Evolutionary conservation across 2,329 filamentous ascomycete genomes (phyloP).

Genomic region (Aureobasidium leucospermi): DNA sequence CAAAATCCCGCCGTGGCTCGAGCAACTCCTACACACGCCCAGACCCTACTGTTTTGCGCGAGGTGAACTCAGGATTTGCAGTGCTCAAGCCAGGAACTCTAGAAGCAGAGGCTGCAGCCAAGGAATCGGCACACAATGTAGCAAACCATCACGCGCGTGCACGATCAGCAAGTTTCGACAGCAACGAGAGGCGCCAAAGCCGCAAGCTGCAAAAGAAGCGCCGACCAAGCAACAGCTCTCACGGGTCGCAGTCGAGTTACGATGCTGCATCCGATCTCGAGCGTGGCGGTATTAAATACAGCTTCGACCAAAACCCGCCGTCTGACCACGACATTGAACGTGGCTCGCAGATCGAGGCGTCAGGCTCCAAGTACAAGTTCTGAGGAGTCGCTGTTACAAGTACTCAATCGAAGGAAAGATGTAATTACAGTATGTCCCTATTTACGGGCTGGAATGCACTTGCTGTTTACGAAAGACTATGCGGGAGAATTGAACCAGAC

Average conservation of each 20-base stretch:
- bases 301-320: constrained; percentile 7
- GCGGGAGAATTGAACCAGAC: background rate
- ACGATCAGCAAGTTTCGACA: background rate
- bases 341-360: constrained; percentile 1
- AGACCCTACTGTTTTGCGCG: constrained; percentile 14
- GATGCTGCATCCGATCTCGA: constrained; percentile 7
- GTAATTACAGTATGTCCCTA: background rate
- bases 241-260: background rate
- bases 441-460: background rate
- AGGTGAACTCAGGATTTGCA: constrained; percentile 27
- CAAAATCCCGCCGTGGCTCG: background rate
- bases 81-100: constrained; percentile 29
- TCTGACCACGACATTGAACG: constrained; percentile 1
- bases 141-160: background rate
- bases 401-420: background rate
- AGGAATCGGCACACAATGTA: background rate
- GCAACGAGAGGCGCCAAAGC: background rate
- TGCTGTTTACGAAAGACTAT: background rate
- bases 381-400: background rate
- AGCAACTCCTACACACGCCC: constrained; percentile 11
- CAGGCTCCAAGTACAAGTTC: constrained; percentile 9
- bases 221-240: constrained; percentile 20
- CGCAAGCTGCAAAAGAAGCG: constrained; percentile 28
- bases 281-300: constrained; percentile 2
- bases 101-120: constrained; percentile 17